phyloP scores from a whole-genome alignment of 2,329 filamentous ascomycete species.

The Fusarium sp. region DNA sequence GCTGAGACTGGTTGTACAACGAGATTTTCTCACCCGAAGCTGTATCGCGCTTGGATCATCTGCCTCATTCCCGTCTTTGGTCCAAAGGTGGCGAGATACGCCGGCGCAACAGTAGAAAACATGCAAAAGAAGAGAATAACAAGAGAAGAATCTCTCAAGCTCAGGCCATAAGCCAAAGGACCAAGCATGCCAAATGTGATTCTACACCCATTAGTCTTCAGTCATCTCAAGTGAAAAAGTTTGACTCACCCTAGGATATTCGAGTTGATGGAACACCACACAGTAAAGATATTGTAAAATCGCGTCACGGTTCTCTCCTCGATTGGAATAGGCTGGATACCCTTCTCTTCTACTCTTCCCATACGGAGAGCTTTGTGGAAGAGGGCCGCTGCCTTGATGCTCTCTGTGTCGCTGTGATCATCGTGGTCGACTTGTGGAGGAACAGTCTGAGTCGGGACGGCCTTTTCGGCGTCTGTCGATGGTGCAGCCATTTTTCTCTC shows the following conservation, averaged over 20 bases:
- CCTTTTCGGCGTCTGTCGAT: conserved; percentile 32
- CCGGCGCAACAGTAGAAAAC: conserved; percentile 64
- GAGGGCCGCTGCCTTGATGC: conserved; percentile 43
- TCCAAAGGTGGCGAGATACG: conserved; percentile 68
- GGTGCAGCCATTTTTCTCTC: neutral
- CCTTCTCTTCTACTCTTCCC: conserved; percentile 57
- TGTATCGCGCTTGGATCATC: conserved; percentile 74
- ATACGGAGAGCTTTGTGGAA: conserved; percentile 50
- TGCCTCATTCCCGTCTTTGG: conserved; percentile 74
- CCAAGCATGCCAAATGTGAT: conserved; percentile 75
- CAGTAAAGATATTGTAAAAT: conserved; percentile 60
- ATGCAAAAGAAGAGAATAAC: conserved; percentile 74
- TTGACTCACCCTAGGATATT: conserved; percentile 59
- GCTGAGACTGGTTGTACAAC: neutral
- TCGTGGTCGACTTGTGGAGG: conserved; percentile 29
- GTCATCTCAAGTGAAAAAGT: neutral
- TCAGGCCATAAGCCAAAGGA: conserved; percentile 65
- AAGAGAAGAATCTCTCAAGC: conserved; percentile 66
- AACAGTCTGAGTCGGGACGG: conserved; percentile 23
- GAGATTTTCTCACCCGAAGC: conserved; percentile 62
- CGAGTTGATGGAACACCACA: conserved; percentile 62
- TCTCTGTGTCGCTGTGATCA: conserved; percentile 44
- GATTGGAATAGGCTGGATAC: conserved; percentile 57
- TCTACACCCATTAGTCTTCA: conserved; percentile 46
- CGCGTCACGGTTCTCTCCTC: conserved; percentile 55